phyloP scores from a whole-genome alignment of 176 grass and related monocot species.

The Oryza australiensis region DNA sequence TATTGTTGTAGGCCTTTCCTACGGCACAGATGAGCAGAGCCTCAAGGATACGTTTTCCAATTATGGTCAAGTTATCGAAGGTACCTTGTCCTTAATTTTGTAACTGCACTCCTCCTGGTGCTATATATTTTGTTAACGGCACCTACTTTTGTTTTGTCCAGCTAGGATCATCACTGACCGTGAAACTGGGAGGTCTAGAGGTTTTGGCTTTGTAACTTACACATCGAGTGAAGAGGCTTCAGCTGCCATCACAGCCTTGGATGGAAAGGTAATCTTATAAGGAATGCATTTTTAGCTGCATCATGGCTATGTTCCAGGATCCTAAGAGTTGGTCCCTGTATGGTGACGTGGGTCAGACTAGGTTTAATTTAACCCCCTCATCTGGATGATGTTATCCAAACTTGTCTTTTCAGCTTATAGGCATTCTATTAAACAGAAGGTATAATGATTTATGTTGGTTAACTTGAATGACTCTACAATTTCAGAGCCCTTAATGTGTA shows the following conservation, averaged over 20 bases:
- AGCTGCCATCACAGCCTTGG: constrained; percentile 77
- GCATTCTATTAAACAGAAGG: background rate
- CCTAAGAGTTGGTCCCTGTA: background rate
- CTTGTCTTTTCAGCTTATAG: background rate
- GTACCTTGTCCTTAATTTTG: constrained; percentile 10
- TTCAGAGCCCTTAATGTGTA: background rate
- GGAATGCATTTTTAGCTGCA: background rate
- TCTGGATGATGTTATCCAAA: background rate
- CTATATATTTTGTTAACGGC: background rate
- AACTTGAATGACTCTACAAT: background rate
- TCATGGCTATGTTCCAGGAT: background rate
- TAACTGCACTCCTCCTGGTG: background rate
- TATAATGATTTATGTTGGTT: background rate
- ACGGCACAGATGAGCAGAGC: constrained; percentile 59
- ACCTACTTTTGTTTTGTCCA: constrained; percentile 38
- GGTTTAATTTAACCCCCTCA: background rate
- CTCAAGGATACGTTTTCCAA: constrained; percentile 58
- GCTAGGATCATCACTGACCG: constrained; percentile 81
- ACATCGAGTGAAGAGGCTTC: constrained; percentile 75
- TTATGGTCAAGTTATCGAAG: constrained; percentile 85
- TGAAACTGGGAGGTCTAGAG: constrained; percentile 87
- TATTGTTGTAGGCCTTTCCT: constrained; percentile 68
- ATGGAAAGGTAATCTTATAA: constrained; percentile 61
- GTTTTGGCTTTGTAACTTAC: constrained; percentile 94
- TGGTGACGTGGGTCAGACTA: background rate